These are phyloP conservation scores for Paramarasmius palmivorus DNA, from an alignment of 1,284 basidiomycete species.

Conservation along the genomic window DNA sequence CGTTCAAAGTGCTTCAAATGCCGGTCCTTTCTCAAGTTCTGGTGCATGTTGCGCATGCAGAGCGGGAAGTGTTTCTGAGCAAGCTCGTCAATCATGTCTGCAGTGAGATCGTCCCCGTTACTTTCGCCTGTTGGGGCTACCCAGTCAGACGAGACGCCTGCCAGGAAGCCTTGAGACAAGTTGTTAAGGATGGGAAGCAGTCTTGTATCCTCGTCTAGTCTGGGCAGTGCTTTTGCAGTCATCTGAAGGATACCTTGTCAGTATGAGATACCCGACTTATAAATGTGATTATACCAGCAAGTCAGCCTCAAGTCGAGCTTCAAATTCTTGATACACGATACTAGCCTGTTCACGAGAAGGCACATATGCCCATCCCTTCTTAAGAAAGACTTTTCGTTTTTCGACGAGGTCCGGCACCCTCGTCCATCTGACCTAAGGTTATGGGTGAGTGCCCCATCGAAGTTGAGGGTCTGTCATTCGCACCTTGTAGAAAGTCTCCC, in stretches of 20 bases:
- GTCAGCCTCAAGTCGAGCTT: constrained; percentile 71
- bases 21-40: constrained; percentile 73
- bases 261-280: neutral
- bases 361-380: constrained; percentile 89
- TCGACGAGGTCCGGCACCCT: constrained; percentile 92
- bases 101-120: constrained; percentile 73
- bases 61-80: constrained; percentile 90
- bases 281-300: constrained; percentile 67
- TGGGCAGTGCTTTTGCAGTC: constrained; percentile 87
- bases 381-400: constrained; percentile 80
- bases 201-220: constrained; percentile 95
- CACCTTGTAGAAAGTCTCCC: constrained; percentile 75
- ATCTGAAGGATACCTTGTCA: constrained; percentile 42
- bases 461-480: constrained; percentile 7
- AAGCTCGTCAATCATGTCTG: constrained; percentile 92
- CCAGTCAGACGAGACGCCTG: constrained; percentile 89
- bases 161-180: constrained; percentile 91
- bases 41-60: constrained; percentile 94
- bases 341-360: constrained; percentile 82
- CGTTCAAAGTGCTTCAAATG: constrained; percentile 95
- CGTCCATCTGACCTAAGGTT: constrained; percentile 79
- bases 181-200: constrained; percentile 91
- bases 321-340: constrained; percentile 89
- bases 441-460: no score
- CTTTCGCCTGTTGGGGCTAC: constrained; percentile 48